phyloP scores from a whole-genome alignment of 371 early-diverging fungal genomes.

The Zopfochytrium polystomum region DNA sequence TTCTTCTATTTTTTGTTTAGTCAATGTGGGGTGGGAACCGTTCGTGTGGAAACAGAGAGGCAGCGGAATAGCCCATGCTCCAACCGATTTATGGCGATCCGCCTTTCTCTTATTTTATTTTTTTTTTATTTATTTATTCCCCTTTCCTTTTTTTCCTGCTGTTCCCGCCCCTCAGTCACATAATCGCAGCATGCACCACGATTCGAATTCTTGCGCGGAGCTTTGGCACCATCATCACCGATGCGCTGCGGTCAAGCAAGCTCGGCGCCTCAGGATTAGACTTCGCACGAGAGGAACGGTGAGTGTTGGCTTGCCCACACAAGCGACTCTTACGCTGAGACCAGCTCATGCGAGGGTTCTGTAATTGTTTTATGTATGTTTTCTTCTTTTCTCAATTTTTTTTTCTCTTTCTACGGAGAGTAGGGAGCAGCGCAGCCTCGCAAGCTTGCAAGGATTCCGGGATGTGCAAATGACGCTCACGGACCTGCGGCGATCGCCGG shows the following conservation, averaged over 20 bases:
- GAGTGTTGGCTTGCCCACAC: too few species aligned
- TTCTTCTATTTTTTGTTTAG: too few species aligned
- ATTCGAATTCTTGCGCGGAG: slow-evolving; percentile 13
- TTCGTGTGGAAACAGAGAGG: too few species aligned
- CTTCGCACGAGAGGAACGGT: too few species aligned
- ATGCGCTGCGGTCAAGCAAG: too few species aligned
- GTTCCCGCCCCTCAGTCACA: slow-evolving; percentile 34
- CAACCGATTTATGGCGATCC: too few species aligned
- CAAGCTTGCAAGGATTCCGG: slow-evolving; percentile 20
- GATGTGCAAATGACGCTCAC: slow-evolving; percentile 29
- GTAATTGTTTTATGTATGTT: not conserved
- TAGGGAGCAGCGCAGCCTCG: slow-evolving; percentile 25
- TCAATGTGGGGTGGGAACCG: too few species aligned
- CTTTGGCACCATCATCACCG: not conserved
- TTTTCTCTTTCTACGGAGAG: not conserved
- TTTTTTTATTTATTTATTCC: not conserved
- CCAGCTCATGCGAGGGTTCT: too few species aligned
- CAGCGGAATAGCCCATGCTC: too few species aligned
- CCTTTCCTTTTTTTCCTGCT: slow-evolving; percentile 1
- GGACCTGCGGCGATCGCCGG: slow-evolving; percentile 35
- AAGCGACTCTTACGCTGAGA: too few species aligned
- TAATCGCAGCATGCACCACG: slow-evolving; percentile 46
- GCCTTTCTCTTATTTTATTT: not conserved
- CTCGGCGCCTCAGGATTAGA: too few species aligned
- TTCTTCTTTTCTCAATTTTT: not conserved